Conservation (phyloP, 2,329 filamentous ascomycete genomes). For the Calonectria montana region DNA sequence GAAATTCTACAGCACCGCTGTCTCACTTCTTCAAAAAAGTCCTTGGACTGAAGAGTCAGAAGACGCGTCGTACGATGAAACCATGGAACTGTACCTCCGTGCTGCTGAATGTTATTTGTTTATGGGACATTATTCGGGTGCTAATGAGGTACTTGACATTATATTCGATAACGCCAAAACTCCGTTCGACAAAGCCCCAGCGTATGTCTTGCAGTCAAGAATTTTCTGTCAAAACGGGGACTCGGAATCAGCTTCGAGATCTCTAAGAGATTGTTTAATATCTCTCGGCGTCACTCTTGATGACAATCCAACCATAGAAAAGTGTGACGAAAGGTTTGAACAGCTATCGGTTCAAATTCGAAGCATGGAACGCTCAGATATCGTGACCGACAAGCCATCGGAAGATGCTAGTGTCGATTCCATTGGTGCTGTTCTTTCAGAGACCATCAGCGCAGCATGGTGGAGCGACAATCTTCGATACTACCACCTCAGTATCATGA, state of each 20-base stretch:
- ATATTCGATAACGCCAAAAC: slow-evolving; percentile 78
- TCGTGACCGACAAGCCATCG: slow-evolving; percentile 56
- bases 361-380: slow-evolving; percentile 61
- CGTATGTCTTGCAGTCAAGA: slow-evolving; percentile 85
- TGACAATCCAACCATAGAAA: slow-evolving; percentile 75
- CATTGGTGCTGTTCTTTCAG: slow-evolving; percentile 76
- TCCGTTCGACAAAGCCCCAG: slow-evolving; percentile 83
- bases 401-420: slow-evolving; percentile 68
- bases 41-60: slow-evolving; percentile 78
- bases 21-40: slow-evolving; percentile 81
- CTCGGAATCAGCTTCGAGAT: slow-evolving; percentile 73
- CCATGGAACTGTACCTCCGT: slow-evolving; percentile 80
- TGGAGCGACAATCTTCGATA: slow-evolving; percentile 80
- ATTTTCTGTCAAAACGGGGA: slow-evolving; percentile 82
- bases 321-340: slow-evolving; percentile 81
- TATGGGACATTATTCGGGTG: slow-evolving; percentile 76
- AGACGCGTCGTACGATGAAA: slow-evolving; percentile 89
- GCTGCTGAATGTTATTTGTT: slow-evolving; percentile 87
- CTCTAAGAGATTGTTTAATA: slow-evolving; percentile 76
- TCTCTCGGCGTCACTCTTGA: slow-evolving; percentile 77
- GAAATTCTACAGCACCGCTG: slow-evolving; percentile 82
- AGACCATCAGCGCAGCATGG: slow-evolving; percentile 77
- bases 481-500: slow-evolving; percentile 75
- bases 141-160: slow-evolving; percentile 74
- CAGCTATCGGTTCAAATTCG: slow-evolving; percentile 69